Percentiles rank a stretch among this genome's conserved stretches.
Evolutionary conservation across 2,329 filamentous ascomycete genomes (phyloP).

Genomic region (Phialophora expanda): DNA sequence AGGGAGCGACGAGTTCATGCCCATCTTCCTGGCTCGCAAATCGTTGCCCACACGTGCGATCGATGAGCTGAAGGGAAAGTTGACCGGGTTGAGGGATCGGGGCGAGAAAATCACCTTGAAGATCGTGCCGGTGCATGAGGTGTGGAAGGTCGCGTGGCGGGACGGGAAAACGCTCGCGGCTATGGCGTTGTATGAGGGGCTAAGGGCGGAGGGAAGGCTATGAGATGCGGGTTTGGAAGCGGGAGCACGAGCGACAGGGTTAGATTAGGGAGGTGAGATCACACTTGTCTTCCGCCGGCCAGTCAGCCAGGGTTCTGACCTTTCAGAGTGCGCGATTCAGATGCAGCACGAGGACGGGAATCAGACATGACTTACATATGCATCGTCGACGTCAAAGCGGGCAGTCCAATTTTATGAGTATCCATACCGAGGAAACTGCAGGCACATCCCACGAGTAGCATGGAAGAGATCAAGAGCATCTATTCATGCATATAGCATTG

Average conservation of each 20-base stretch:
- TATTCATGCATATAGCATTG: neutral
- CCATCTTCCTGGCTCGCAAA: slow-evolving; percentile 62
- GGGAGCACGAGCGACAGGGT: neutral
- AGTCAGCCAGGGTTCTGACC: neutral
- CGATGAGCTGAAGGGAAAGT: slow-evolving; percentile 56
- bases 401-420: no score
- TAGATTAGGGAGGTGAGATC: no score
- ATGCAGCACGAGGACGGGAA: no score
- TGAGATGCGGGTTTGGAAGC: slow-evolving; percentile 5
- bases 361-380: no score
- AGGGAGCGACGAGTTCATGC: slow-evolving; percentile 65
- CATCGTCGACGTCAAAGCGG: no score
- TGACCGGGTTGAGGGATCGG: slow-evolving; percentile 59
- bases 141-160: slow-evolving; percentile 61
- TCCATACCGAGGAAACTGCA: neutral
- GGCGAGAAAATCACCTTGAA: slow-evolving; percentile 66
- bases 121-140: slow-evolving; percentile 55
- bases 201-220: slow-evolving; percentile 26
- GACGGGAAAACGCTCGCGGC: slow-evolving; percentile 64
- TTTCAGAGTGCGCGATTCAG: neutral
- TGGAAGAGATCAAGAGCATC: neutral
- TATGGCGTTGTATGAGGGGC: slow-evolving; percentile 57
- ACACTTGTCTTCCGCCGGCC: neutral
- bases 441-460: neutral
- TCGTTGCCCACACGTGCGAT: slow-evolving; percentile 55